Base-by-base conservation (phyloP, 371 early-diverging fungal species). In the Apophysomyces trapeziformis region DNA sequence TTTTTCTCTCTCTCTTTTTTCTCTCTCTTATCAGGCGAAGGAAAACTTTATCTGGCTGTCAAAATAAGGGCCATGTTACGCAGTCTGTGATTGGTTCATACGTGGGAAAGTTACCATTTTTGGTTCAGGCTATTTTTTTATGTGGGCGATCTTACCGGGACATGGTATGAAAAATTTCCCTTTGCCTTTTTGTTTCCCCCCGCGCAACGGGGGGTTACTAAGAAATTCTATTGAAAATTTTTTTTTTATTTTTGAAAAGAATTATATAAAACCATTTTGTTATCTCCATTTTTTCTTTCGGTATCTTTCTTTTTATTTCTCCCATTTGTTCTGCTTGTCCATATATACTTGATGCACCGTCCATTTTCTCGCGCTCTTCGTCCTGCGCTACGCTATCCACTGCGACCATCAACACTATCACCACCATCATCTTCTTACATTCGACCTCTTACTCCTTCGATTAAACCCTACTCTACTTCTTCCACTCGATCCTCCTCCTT, bases 41-140 rank as follows among this genome's bases (percentile, higher is more conserved):
- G 54, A 9, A 50, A 50, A 50, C 54, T 26, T 50, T 50, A 50
- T 50, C 54, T 50, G 54, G 54, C 54, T 50, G 54, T 50, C 54
- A 50, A 50, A 50, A 21, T 50, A 50, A 50, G 54, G 54, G 21
- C 54, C 9, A 18, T 6, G 21, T 5, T 38, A 47, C 58, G 57
- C 59, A 68, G 7, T 1, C 9, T 39, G 38, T 68, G 69, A 68
- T 68, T 68, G 69, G 69, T 68, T 65, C 65, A 36, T 45, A 61
- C 44, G 69, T 60, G 65, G 67, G 63, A 58, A 66, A 70, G 63
- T 58, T 68, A 37, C 69, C 60, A 59, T 50, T 50, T 50, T 50
- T 16, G 54, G 54, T 50, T 18, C 21, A 50, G 18, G 21, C 9
- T 21, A 18, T 5, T 50, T 50, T 32, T 45, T 43, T 43, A n/a